phyloP scores from a whole-genome alignment of 108 stramenopile genomes.

The Heterococcus sp. region DNA sequence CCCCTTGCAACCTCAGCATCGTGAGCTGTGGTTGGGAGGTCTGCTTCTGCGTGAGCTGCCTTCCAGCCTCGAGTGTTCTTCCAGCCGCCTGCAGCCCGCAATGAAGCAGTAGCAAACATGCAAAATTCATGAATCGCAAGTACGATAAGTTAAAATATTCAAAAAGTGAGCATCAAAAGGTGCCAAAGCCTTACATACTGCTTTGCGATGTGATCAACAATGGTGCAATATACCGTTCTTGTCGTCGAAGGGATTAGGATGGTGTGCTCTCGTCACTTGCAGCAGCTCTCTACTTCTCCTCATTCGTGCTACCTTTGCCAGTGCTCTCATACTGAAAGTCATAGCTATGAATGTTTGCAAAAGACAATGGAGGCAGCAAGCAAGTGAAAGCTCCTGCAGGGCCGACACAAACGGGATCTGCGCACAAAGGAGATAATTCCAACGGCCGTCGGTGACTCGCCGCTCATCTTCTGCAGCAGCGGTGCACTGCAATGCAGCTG shows the following conservation, averaged over 20 bases:
- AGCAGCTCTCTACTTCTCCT: background rate
- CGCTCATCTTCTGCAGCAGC: background rate
- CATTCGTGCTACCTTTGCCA: background rate
- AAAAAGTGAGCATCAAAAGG: conserved; percentile 59
- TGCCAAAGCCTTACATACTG: conserved; percentile 17
- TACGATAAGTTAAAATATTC: background rate
- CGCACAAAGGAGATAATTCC: background rate
- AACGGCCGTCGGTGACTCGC: background rate
- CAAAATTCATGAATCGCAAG: background rate
- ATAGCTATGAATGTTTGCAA: background rate
- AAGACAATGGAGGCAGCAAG: background rate
- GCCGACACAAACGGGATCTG: background rate
- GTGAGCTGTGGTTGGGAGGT: conserved; percentile 60
- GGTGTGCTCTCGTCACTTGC: background rate
- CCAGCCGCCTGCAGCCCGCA: conserved; percentile 67
- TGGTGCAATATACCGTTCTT: background rate
- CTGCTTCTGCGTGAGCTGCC: conserved; percentile 69
- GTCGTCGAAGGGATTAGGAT: conserved; percentile 12
- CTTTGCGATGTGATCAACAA: background rate
- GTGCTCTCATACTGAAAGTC: background rate
- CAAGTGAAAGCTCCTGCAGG: background rate
- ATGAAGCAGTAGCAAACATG: conserved; percentile 1
- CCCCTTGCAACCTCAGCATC: conserved; percentile 57
- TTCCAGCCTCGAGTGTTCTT: conserved; percentile 73
- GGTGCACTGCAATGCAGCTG: background rate